Evolutionary conservation across 2,329 filamentous ascomycete genomes (phyloP), one percentile per base, ranked within the genome.

Genomic region (Thelonectria olida): DNA sequence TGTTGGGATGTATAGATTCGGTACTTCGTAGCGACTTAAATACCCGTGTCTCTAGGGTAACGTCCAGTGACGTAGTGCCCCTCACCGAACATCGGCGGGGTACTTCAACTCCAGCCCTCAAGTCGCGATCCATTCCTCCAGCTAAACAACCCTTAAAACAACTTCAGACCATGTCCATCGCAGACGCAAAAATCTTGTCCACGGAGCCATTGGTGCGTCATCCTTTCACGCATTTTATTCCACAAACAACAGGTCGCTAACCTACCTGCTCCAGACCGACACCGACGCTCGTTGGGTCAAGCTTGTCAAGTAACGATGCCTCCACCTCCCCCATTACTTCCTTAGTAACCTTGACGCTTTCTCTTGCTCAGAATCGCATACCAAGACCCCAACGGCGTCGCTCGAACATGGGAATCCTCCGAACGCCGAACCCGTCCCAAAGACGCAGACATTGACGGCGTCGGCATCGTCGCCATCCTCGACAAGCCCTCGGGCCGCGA

Each of bases 401-500:
- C 79, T 1, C 83, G 90, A 53, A 86, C 84, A 27, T 93, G 90
- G 90, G 90, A 93, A 72, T 90, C 88, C 1, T 88, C 88, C 15
- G 88, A 92, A 75, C 86, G 91, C n/a, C 83, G 83, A 27, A 92
- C 90, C 0, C 85, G 90, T 4, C 89, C 90, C 12, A 79, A 81
- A 56, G 81, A 76, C 64, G 82, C 82, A 58, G 85, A 86, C 31
- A 88, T 92, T 54, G 91, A 93, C 69, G 90, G 88, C 53, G 90
- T 93, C 13, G 90, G 90, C 61, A 91, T 93, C 58, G 82, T 92
- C 15, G 90, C 90, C 41, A 85, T 93, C 64, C 79, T 93, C 13
- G 79, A 87, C 64, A 84, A 83, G 65, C 74, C 82, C 8, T 76
- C 77, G 1, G 84, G 84, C 77, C 69, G 80, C 70, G 80, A 88